Percentiles rank a stretch among this genome's conserved stretches.
Conservation (phyloP, 2,329 filamentous ascomycete genomes). For the Septoria petroselini region DNA sequence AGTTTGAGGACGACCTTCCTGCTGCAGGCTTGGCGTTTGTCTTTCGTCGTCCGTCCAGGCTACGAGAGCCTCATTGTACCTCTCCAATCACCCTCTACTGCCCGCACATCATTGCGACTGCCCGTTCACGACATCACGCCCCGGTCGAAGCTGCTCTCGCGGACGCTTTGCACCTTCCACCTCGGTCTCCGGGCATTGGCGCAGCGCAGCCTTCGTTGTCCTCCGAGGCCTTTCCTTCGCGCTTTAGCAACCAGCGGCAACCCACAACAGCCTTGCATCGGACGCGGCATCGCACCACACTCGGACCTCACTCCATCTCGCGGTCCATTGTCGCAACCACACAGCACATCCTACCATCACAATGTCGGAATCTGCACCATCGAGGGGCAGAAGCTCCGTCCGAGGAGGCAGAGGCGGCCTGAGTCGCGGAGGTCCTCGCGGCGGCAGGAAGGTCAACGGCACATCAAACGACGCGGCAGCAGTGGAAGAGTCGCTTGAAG, state of each 20-base stretch:
- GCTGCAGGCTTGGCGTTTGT: neutral
- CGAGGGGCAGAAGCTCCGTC: conserved; percentile 83
- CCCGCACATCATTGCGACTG: conserved; percentile 1
- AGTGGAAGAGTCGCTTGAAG: conserved; percentile 61
- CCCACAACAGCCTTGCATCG: conserved; percentile 13
- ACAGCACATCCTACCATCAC: conserved; percentile 32
- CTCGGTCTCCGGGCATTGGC: conserved; percentile 8
- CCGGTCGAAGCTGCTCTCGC: conserved; percentile 5
- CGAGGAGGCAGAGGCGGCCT: conserved; percentile 76
- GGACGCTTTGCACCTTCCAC: conserved; percentile 12
- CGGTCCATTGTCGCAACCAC: conserved; percentile 11
- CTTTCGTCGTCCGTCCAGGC: too few relatives aligned
- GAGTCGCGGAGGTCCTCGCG: conserved; percentile 51
- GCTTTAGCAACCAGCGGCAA: conserved; percentile 6
- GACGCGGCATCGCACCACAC: conserved; percentile 6
- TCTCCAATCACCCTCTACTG: conserved; percentile 1
- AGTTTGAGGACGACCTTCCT: neutral
- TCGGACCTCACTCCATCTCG: conserved; percentile 7
- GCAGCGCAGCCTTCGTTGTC: conserved; percentile 12
- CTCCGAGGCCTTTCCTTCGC: conserved; percentile 1
- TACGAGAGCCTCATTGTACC: conserved; percentile 1
- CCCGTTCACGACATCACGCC: neutral
- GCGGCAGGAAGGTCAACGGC: conserved; percentile 37
- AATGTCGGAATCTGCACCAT: conserved; percentile 91
- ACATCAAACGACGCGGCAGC: conserved; percentile 68